A percentile compares a stretch with the other conserved stretches of the same genome.
These are phyloP conservation scores for Inga oerstediana DNA, from an alignment of 306 rosid genomes.

Conservation along the genomic window DNA sequence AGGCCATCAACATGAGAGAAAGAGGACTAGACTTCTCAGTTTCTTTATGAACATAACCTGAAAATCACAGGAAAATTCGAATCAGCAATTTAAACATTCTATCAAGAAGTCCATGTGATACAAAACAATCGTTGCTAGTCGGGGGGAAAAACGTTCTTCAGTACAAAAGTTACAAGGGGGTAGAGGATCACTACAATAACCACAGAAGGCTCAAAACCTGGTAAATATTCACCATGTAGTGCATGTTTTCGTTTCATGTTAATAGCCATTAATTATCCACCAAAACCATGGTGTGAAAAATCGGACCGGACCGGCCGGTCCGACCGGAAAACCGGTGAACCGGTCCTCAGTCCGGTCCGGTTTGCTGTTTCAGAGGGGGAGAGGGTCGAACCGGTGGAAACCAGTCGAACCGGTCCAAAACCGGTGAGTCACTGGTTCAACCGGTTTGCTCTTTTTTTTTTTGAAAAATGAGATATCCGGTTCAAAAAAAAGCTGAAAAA, in stretches of 20 bases:
- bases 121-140: background rate
- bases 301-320: too few species aligned
- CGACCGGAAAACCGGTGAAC: too few species aligned
- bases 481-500: too few species aligned
- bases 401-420: too few species aligned
- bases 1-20: background rate
- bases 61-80: slow-evolving; percentile 31
- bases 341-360: too few species aligned
- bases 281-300: background rate
- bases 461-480: too few species aligned
- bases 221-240: background rate
- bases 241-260: background rate
- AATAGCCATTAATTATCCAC: background rate
- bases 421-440: too few species aligned
- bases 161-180: background rate
- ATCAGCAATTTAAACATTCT: slow-evolving; percentile 15
- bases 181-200: slow-evolving; percentile 4
- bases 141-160: background rate
- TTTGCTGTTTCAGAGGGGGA: too few species aligned
- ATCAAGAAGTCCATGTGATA: background rate
- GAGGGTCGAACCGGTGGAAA: too few species aligned
- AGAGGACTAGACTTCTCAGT: slow-evolving; percentile 8
- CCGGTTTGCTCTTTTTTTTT: too few species aligned
- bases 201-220: background rate
- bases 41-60: slow-evolving; percentile 38